Evolutionary conservation across 2,329 filamentous ascomycete species (phyloP).

Genomic region (Orbilia javanica): DNA sequence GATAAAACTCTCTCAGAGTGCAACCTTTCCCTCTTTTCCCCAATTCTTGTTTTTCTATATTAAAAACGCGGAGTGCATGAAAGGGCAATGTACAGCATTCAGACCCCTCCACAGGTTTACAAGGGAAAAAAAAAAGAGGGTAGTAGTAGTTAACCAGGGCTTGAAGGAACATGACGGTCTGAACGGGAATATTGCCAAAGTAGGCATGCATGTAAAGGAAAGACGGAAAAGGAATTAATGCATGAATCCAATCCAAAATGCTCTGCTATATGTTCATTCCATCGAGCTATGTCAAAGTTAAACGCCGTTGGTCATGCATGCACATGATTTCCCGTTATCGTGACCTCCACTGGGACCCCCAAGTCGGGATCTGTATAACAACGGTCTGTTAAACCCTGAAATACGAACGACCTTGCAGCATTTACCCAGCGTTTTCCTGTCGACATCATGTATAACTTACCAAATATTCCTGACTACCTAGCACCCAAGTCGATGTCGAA

Average conservation of each 20-base stretch:
- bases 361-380: constrained; percentile 8
- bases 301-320: constrained; percentile 13
- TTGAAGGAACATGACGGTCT: constrained; percentile 1
- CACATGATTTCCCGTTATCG: constrained; percentile 18
- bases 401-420: constrained; percentile 18
- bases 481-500: background rate
- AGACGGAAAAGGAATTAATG: constrained; percentile 6
- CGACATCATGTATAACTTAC: background rate
- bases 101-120: background rate
- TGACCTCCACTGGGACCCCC: background rate
- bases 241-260: no score
- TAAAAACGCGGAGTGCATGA: constrained; percentile 42
- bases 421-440: background rate
- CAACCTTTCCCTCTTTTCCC: background rate
- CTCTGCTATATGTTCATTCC: background rate
- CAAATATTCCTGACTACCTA: no score
- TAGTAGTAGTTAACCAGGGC: background rate
- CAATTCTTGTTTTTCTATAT: constrained; percentile 18
- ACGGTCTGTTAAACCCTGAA: constrained; percentile 1
- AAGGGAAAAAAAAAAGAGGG: background rate
- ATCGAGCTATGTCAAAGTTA: background rate
- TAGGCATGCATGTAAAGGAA: background rate
- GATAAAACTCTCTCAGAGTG: constrained; percentile 19
- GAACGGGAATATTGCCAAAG: constrained; percentile 21
- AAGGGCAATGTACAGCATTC: background rate